A percentile compares a stretch with the other conserved stretches of the same genome.
Conservation (phyloP, 2,329 filamentous ascomycete genomes). For the Raffaelea arxii region DNA sequence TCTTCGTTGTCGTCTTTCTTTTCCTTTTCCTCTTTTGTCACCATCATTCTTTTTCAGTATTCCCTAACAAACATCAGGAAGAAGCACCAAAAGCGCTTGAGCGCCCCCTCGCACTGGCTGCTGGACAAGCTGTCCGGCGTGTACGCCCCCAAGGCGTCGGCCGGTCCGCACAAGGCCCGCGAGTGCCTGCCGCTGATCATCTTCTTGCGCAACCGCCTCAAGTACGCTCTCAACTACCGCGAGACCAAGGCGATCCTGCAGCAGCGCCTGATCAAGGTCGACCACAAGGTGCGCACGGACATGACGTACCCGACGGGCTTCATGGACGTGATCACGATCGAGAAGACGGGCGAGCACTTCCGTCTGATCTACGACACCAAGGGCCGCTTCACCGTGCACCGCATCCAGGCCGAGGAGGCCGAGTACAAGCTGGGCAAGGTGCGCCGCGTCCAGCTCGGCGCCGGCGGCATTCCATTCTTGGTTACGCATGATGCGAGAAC, state of each 20-base stretch:
- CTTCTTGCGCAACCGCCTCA: slow-evolving; percentile 93
- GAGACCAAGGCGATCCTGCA: slow-evolving; percentile 97
- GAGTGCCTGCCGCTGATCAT: slow-evolving; percentile 98
- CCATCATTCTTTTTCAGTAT: slow-evolving; percentile 8
- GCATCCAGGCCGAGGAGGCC: slow-evolving; percentile 96
- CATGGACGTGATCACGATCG: slow-evolving; percentile 99
- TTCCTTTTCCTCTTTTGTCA: no score
- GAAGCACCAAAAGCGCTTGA: slow-evolving; percentile 99
- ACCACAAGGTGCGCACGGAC: slow-evolving; percentile 99
- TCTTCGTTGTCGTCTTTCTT: no score
- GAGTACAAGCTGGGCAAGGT: slow-evolving; percentile 99
- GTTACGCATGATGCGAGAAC: slow-evolving; percentile 99
- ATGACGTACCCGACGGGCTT: slow-evolving; percentile 93
- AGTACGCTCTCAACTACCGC: slow-evolving; percentile 98
- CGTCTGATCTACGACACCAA: slow-evolving; percentile 99
- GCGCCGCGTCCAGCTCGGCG: slow-evolving; percentile 98
- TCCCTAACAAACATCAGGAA: no score
- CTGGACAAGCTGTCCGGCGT: slow-evolving; percentile 97
- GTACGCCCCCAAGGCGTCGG: slow-evolving; percentile 62
- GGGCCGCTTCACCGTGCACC: slow-evolving; percentile 99
- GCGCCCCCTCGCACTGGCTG: slow-evolving; percentile 98
- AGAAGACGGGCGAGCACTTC: slow-evolving; percentile 99
- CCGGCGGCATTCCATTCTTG: slow-evolving; percentile 99
- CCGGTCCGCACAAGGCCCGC: slow-evolving; percentile 97
- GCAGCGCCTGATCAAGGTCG: slow-evolving; percentile 99